phyloP scores from a whole-genome alignment of 2,329 filamentous ascomycete genomes.

The Fusarium gaditjirri region DNA sequence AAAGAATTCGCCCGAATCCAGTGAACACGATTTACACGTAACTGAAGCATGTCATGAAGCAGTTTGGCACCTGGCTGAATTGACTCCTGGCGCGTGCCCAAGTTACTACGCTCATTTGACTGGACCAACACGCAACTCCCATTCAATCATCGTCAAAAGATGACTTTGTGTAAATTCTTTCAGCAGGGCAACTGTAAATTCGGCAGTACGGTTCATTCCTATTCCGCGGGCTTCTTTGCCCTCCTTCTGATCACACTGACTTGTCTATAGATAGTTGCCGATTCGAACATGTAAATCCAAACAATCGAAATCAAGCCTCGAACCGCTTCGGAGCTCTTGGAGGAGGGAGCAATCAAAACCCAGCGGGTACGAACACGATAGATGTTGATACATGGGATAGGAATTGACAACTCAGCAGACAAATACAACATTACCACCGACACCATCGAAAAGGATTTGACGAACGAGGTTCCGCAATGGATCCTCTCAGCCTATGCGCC shows the following conservation, averaged over 20 bases:
- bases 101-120: slow-evolving; percentile 9
- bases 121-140: neutral
- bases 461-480: slow-evolving; percentile 80
- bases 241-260: slow-evolving; percentile 12
- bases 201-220: slow-evolving; percentile 56
- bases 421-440: slow-evolving; percentile 67
- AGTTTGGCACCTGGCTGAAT: slow-evolving; percentile 25
- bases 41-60: slow-evolving; percentile 35
- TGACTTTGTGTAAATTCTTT: slow-evolving; percentile 60
- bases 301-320: slow-evolving; percentile 48
- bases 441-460: slow-evolving; percentile 73
- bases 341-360: slow-evolving; percentile 39
- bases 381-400: neutral
- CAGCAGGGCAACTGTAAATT: slow-evolving; percentile 63
- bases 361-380: slow-evolving; percentile 27
- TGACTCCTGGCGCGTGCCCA: slow-evolving; percentile 12
- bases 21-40: neutral
- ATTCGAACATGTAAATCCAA: slow-evolving; percentile 62
- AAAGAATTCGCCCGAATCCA: neutral
- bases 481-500: slow-evolving; percentile 89
- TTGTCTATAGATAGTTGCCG: slow-evolving; percentile 60
- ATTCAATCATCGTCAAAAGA: slow-evolving; percentile 35
- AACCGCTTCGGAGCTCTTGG: slow-evolving; percentile 69
- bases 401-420: slow-evolving; percentile 37
- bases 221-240: neutral